Percentiles rank a stretch among this genome's conserved stretches.
Conservation (phyloP, 208 protist species). For the Crithidia acanthocephali region DNA sequence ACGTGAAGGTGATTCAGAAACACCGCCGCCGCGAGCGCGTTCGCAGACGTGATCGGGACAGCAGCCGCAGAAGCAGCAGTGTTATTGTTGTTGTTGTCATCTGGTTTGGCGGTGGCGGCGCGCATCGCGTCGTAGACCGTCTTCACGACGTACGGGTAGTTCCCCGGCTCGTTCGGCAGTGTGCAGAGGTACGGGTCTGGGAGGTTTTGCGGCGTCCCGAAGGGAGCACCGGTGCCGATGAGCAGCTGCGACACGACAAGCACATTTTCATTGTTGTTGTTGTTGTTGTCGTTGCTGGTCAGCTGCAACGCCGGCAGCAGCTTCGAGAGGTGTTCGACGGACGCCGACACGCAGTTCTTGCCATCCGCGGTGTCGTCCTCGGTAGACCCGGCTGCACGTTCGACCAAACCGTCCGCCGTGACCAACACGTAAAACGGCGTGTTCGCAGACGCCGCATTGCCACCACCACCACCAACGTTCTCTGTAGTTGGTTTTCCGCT, state of each 20-base stretch:
- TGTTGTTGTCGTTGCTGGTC: background rate
- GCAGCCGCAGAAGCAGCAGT: background rate
- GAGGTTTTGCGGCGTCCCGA: slow-evolving; percentile 77
- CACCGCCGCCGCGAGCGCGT: slow-evolving; percentile 30
- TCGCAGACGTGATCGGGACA: background rate
- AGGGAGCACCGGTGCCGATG: slow-evolving; percentile 67
- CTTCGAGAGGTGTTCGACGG: slow-evolving; percentile 10
- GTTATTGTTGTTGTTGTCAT: too few relatives aligned
- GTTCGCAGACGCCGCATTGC: background rate
- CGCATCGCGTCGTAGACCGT: slow-evolving; percentile 51
- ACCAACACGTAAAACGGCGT: slow-evolving; percentile 56
- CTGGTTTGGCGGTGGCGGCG: background rate
- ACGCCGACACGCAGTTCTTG: background rate
- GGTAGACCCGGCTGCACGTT: background rate
- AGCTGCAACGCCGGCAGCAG: slow-evolving; percentile 7
- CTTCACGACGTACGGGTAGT: slow-evolving; percentile 62
- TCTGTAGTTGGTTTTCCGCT: background rate
- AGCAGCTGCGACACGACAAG: slow-evolving; percentile 60
- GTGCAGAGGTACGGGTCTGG: slow-evolving; percentile 64
- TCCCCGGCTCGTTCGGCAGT: slow-evolving; percentile 80
- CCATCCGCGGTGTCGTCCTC: slow-evolving; percentile 13
- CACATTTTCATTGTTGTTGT: background rate
- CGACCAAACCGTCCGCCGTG: slow-evolving; percentile 58
- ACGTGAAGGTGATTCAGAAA: slow-evolving; percentile 55
- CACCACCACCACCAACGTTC: too few relatives aligned